These are phyloP conservation scores for Tuber umbilicatum DNA, from an alignment of 495 filamentous ascomycete species.

Conservation along the genomic window DNA sequence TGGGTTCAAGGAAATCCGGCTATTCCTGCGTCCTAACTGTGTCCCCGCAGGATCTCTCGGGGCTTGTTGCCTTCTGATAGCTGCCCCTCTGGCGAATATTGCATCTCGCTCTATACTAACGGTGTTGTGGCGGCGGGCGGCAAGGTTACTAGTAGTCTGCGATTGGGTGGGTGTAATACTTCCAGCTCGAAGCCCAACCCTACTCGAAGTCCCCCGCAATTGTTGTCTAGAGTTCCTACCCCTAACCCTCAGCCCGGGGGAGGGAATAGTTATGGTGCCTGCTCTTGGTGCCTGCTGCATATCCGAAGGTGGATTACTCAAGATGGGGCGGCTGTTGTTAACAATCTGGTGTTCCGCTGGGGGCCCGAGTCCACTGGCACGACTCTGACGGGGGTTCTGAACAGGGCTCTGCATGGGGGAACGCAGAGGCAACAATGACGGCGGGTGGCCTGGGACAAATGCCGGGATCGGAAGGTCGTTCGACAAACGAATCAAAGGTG, in stretches of 20 bases:
- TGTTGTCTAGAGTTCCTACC: conserved; percentile 27
- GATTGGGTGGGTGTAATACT: conserved; percentile 13
- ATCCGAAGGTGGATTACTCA: conserved; percentile 7
- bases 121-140: neutral
- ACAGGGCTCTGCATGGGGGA: conserved; percentile 9
- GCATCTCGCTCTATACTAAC: conserved; percentile 1
- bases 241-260: conserved; percentile 24
- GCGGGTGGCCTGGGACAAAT: conserved; percentile 6
- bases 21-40: neutral
- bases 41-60: neutral
- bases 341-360: neutral
- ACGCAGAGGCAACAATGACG: conserved; percentile 7
- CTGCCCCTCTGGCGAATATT: conserved; percentile 1
- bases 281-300: conserved; percentile 15
- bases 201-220: conserved; percentile 22
- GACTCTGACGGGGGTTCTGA: neutral
- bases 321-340: conserved; percentile 6
- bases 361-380: neutral
- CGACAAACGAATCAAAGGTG: conserved; percentile 15
- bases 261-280: conserved; percentile 26
- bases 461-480: conserved; percentile 7
- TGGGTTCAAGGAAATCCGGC: neutral
- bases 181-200: conserved; percentile 28
- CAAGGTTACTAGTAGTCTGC: neutral
- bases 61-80: neutral